A percentile compares a stretch with the other conserved stretches of the same genome.
Evolutionary conservation across 2,329 filamentous ascomycete species (phyloP).

Genomic region (Mycosphaerella sp.): DNA sequence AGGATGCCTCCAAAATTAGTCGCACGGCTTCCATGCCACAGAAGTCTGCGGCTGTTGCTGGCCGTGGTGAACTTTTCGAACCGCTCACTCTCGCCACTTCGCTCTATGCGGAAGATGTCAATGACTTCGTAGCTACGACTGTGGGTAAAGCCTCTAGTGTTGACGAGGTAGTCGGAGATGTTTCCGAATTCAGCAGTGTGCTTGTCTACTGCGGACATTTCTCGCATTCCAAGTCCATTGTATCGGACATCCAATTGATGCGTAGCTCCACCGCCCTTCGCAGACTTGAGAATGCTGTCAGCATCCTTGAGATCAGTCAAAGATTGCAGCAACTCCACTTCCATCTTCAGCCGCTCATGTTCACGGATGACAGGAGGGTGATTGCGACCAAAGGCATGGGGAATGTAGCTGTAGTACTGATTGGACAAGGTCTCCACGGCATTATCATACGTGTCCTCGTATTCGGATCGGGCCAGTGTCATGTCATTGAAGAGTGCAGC

Average conservation of each 20-base stretch:
- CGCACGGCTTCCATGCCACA: slow-evolving; percentile 81
- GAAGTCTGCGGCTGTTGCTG: slow-evolving; percentile 63
- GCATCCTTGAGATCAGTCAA: slow-evolving; percentile 82
- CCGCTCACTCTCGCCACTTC: slow-evolving; percentile 63
- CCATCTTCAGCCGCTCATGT: slow-evolving; percentile 57
- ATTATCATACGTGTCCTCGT: slow-evolving; percentile 17
- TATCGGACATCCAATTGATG: slow-evolving; percentile 69
- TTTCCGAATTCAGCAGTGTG: slow-evolving; percentile 57
- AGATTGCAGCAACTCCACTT: slow-evolving; percentile 73
- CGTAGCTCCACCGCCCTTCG: slow-evolving; percentile 44
- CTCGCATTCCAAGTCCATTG: slow-evolving; percentile 62
- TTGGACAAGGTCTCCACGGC: slow-evolving; percentile 65
- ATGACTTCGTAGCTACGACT: slow-evolving; percentile 54
- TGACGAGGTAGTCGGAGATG: slow-evolving; percentile 60
- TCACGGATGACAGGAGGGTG: slow-evolving; percentile 62
- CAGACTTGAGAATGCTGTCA: slow-evolving; percentile 65
- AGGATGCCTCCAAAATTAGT: slow-evolving; percentile 87
- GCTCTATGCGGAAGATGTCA: slow-evolving; percentile 77
- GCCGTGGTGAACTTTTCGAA: slow-evolving; percentile 55
- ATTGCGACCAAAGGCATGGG: slow-evolving; percentile 70
- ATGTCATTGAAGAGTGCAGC: slow-evolving; percentile 58
- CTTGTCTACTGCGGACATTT: slow-evolving; percentile 65
- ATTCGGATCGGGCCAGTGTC: slow-evolving; percentile 42
- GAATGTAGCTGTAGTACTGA: slow-evolving; percentile 73
- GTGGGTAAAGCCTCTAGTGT: slow-evolving; percentile 64